Base-by-base conservation (phyloP, 768 basidiomycete genomes). In the Terana coerulea region DNA sequence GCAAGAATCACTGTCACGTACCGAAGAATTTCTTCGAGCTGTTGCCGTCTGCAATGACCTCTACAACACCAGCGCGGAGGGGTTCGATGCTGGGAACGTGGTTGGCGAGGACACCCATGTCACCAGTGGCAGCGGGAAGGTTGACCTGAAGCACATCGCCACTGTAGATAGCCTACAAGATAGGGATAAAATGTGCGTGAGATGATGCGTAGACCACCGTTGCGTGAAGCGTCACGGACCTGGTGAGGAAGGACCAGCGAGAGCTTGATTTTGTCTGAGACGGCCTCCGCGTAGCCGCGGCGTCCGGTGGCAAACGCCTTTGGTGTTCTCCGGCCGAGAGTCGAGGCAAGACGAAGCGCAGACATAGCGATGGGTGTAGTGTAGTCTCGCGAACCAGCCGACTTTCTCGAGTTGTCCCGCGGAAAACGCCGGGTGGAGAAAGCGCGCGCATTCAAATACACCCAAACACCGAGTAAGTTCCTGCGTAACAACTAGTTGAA, bases 71-170 rank as follows among this genome's bases (percentile, higher is more conserved):
- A 35, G 97, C 88, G 65, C 91, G 89, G 49, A 99, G 78, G 42
- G 95, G 79, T 70, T 99, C 97, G 52, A 98, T 88, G n/a, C 93
- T 89, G 26, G 97, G 88, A 49, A 98, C 94, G 73, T 99, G 97
- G 79, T 95, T 97, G 61, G 95, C 92, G 54, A 99, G 85, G 62
- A 99, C 91, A 77, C 97, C 97, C 94, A 98, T 98, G 72, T 98
- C 95, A 64, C 97, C 97, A 3, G 91, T 86, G 49, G 86, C 91
- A 34, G 94, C 97, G 30, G 94, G 75, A 61, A 98, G 75, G 75
- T 98, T 98, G 60, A 99, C 95, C 71, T 98, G 95, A 19, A 90
- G 83, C 52, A 98, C 95, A 69, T 95, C 95, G 61, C 83, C 70
- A 54, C 80, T 83, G 81, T 84, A 98, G 69, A 99, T 84, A 49